Evolutionary conservation across 768 basidiomycete species (phyloP).

Genomic region (Cystobasidium ongulense): DNA sequence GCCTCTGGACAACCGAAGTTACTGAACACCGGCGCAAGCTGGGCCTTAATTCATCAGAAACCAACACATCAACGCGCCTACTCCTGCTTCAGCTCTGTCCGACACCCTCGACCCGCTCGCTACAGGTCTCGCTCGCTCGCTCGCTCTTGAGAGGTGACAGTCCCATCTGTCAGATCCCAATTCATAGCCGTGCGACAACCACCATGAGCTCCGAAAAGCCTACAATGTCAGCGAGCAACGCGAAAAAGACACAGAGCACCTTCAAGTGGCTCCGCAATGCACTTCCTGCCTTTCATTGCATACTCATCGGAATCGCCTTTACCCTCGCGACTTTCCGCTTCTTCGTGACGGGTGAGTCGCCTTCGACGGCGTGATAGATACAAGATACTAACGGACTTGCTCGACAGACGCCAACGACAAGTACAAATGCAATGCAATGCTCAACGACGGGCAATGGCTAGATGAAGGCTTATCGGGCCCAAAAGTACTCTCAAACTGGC

Average conservation of each 20-base stretch:
- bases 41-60: too few species aligned
- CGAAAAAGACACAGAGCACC: not conserved
- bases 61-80: too few species aligned
- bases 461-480: conserved; percentile 49
- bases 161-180: too few species aligned
- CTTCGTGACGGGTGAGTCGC: conserved; percentile 35
- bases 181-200: too few species aligned
- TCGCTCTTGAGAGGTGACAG: too few species aligned
- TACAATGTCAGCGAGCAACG: not conserved
- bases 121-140: too few species aligned
- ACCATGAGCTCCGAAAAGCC: not conserved
- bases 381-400: not conserved
- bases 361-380: not conserved
- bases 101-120: too few species aligned
- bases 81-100: too few species aligned
- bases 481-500: conserved; percentile 57
- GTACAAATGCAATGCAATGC: conserved; percentile 61
- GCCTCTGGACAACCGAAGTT: too few species aligned
- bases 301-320: conserved; percentile 35
- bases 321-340: conserved; percentile 35
- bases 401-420: conserved; percentile 62
- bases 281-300: conserved; percentile 27
- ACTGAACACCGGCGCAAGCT: too few species aligned
- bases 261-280: not conserved
- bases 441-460: conserved; percentile 69